These are phyloP conservation scores for Sherardia arvensis DNA, from an alignment of 257 asterid species.

Conservation along the genomic window DNA sequence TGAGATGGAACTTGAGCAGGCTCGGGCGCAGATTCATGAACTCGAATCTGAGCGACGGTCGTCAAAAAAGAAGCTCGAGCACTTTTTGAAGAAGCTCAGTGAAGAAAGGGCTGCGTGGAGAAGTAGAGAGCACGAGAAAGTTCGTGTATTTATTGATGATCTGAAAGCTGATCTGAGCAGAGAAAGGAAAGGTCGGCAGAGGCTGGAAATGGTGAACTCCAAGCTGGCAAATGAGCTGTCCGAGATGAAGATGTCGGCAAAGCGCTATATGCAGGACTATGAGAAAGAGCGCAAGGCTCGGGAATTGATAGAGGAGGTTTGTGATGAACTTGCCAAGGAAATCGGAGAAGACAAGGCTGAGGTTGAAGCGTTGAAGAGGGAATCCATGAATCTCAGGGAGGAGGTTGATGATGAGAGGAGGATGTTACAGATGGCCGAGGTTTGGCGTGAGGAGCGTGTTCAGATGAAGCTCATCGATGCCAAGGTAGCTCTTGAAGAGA, in stretches of 20 bases:
- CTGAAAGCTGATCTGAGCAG: slow-evolving; percentile 40
- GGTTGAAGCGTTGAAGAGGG: slow-evolving; percentile 49
- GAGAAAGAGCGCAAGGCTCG: slow-evolving; percentile 57
- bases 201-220: slow-evolving; percentile 48
- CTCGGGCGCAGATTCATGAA: slow-evolving; percentile 41
- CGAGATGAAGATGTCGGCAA: slow-evolving; percentile 47
- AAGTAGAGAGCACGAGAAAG: slow-evolving; percentile 56
- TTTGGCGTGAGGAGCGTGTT: slow-evolving; percentile 75
- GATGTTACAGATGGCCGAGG: slow-evolving; percentile 75
- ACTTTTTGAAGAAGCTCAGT: slow-evolving; percentile 49
- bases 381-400: slow-evolving; percentile 38
- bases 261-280: slow-evolving; percentile 42
- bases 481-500: slow-evolving; percentile 59
- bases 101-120: slow-evolving; percentile 64
- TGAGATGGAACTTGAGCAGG: slow-evolving; percentile 45
- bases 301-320: slow-evolving; percentile 61
- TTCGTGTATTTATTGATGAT: slow-evolving; percentile 46
- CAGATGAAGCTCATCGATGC: slow-evolving; percentile 70
- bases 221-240: slow-evolving; percentile 51
- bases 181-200: slow-evolving; percentile 49
- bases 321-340: slow-evolving; percentile 68
- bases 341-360: slow-evolving; percentile 57
- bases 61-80: slow-evolving; percentile 58
- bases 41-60: slow-evolving; percentile 48
- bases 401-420: slow-evolving; percentile 69